Base-by-base conservation (phyloP, 148 eudicot species). In the Chenopodium formosanum region DNA sequence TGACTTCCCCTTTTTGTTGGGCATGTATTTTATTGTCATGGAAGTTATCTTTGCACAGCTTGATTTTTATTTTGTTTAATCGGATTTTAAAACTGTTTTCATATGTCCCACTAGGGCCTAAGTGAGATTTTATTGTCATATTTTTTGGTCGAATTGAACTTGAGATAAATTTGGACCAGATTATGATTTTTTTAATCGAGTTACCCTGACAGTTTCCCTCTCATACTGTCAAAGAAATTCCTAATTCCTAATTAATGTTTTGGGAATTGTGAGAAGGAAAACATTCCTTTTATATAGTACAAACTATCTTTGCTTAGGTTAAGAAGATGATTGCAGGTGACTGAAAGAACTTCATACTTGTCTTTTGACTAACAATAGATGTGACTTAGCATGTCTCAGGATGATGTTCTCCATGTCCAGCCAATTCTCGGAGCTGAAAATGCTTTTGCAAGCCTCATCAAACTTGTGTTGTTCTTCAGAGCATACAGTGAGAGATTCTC, bases 361-460 rank as follows among this genome's bases (percentile, higher is more conserved):
- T 79, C 84, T 83, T 87, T 88, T 86, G 89, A 86, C 95, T 96
- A 86, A 92, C 90, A 64, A 82, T 85, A 87, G 89, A 84, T 89
- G 90, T 92, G 91, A 87, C 89, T 87, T 92, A 89, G 95, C 89
- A 91, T 96, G 95, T 91, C 93, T 94, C 99, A 96, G 99, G 99
- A 94, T 94, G 98, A 88, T 92, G 80, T 86, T 87, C 86, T 86
- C 93, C 91, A 96, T 96, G 94, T 88, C 98, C 62, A 91, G 92
- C 88, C 98, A 94, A 88, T 91, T 96, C 80, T 94, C 93, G 76
- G 98, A 94, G 94, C 92, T 96, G 88, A 94, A 94, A 89, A 92
- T 88, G 94, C 87, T 94, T 37, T 91, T 96, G 84, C 83, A 89
- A 83, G 84, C 92, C 71, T 88, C 94, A 81, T 83, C 92, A 84